Percentiles rank a stretch among this genome's conserved stretches.
These are phyloP conservation scores for Aspergillus steynii DNA, from an alignment of 495 filamentous ascomycete species.

Conservation along the genomic window DNA sequence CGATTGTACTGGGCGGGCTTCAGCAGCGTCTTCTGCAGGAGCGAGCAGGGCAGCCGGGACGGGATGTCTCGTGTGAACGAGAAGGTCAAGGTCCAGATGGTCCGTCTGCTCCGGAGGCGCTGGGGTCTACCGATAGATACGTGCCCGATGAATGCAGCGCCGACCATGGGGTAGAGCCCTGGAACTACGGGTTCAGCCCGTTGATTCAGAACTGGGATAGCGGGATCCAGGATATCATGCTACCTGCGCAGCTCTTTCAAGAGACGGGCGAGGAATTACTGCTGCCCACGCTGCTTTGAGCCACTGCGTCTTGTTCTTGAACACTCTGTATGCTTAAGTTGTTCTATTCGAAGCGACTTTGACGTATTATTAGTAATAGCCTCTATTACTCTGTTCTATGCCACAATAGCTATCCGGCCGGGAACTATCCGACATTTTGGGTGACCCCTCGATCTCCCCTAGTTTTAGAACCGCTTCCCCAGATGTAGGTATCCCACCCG, in stretches of 20 bases:
- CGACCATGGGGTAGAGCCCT: neutral
- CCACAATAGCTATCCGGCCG: no score
- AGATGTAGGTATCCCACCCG: no score
- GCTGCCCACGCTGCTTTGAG: conserved; percentile 14
- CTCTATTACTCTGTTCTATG: no score
- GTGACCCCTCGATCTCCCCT: no score
- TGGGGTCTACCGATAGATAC: no score
- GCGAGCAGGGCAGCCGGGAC: neutral
- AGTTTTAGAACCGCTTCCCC: no score
- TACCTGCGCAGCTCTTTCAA: conserved; percentile 18
- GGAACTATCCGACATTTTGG: no score
- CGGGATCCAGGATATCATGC: conserved; percentile 18
- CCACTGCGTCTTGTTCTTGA: neutral
- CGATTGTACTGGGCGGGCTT: conserved; percentile 1
- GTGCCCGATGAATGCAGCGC: neutral
- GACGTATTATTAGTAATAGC: no score
- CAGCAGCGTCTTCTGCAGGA: neutral
- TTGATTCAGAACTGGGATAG: conserved; percentile 15
- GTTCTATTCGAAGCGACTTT: no score
- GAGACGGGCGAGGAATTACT: conserved; percentile 16
- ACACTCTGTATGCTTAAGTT: no score
- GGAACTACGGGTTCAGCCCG: conserved; percentile 4
- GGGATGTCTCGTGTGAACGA: neutral
- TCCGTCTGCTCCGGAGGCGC: neutral
- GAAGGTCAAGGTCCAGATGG: neutral